Conservation (phyloP, 176 grass and related monocot genomes). For the Oryza punctata region DNA sequence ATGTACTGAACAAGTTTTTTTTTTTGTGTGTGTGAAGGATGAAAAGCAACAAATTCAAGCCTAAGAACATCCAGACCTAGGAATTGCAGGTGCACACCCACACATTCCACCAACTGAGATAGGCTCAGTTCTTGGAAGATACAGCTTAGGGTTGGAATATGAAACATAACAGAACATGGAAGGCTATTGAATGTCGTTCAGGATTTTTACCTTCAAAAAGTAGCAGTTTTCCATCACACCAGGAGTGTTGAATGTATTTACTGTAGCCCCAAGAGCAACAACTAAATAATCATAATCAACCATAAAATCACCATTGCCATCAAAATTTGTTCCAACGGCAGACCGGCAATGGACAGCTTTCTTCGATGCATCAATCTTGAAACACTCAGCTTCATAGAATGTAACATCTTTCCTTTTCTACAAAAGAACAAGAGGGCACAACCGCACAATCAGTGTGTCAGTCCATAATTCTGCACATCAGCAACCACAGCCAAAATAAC, state of each 20-base stretch:
- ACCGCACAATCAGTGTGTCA: background rate
- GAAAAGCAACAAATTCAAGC: background rate
- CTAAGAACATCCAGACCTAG: background rate
- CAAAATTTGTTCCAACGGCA: slow-evolving; percentile 70
- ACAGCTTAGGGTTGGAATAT: background rate
- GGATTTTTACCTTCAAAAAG: slow-evolving; percentile 79
- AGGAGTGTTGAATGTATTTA: slow-evolving; percentile 93
- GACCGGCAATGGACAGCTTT: slow-evolving; percentile 72
- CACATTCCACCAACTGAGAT: background rate
- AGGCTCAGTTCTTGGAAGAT: background rate
- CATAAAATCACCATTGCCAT: slow-evolving; percentile 87
- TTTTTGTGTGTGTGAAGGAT: background rate
- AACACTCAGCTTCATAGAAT: slow-evolving; percentile 88
- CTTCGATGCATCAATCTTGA: slow-evolving; percentile 75
- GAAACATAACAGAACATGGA: background rate
- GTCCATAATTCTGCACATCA: background rate
- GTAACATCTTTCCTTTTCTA: slow-evolving; percentile 74
- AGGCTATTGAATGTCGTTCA: background rate
- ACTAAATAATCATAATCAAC: slow-evolving; percentile 89
- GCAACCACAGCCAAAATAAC: background rate
- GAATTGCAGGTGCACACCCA: background rate
- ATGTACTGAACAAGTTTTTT: too few relatives aligned
- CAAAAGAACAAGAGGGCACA: slow-evolving; percentile 14
- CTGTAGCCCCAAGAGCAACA: slow-evolving; percentile 75
- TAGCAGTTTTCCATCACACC: slow-evolving; percentile 83